Base-by-base conservation (phyloP, 495 filamentous ascomycete genomes). In the Emericellopsis terricola region DNA sequence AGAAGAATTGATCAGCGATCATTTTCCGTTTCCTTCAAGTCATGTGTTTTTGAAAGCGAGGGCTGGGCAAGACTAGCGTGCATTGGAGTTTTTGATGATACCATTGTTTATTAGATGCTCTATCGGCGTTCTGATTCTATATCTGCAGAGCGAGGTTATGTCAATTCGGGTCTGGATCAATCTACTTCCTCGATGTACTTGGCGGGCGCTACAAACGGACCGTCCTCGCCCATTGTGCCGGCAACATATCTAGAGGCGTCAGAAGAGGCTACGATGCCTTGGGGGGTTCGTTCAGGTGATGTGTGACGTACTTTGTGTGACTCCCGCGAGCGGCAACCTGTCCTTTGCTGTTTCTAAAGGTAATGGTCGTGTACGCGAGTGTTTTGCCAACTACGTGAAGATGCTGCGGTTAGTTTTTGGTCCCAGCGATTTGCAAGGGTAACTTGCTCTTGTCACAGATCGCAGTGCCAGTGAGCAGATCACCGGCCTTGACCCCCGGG, bases 301-400 rank as follows among this genome's bases (percentile, higher is more conserved):
- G n/a, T n/a, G n/a, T 4, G 28, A 11, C 8, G 50, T 48, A 92
- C 82, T 97, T 97, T 7, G 89, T 96, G 59, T 97, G 89, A 44
- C 87, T 94, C 15, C 89, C 89, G 39, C 86, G 59, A 2, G 89
- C 89, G 24, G 86, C 69, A 16, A 94, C 42, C 19, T 93, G 68
- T 8, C 79, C 74, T 40, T 80, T 70, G n/a, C 48, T 46, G 44
- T 94, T 86, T 18, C 52, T 63, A 52, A 97, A 96, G 9, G 61
- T 64, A 39, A 94, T 76, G 2, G 63, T 76, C 1, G 89, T 97
- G 45, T 72, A 97, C 10, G 89, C 89, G 15, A 97, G 61, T 0
- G 79, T 91, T 56, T 89, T 94, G 28, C 89, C 89, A 44, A 94
- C 84, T 93, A 45, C 23, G 4, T n/a, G n/a, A n/a, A n/a, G n/a